These are phyloP conservation scores for Claviceps monticola DNA, from an alignment of 2,329 filamentous ascomycete genomes.

Conservation along the genomic window DNA sequence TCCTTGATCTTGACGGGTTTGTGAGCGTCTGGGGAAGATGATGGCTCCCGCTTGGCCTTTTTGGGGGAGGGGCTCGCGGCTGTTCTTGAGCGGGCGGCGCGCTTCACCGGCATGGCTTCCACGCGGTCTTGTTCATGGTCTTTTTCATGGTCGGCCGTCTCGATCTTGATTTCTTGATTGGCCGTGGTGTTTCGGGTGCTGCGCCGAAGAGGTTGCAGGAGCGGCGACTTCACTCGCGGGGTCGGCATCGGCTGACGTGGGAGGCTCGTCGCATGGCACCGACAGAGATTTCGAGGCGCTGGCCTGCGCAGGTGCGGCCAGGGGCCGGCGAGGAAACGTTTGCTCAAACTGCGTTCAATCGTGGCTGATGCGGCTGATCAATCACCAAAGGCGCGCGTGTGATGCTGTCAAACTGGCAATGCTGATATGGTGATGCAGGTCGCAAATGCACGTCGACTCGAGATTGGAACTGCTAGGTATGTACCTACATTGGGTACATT, in stretches of 20 bases:
- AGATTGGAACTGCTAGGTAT: too few species aligned
- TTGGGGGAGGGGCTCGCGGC: neutral
- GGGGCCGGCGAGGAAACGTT: too few species aligned
- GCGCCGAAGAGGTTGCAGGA: constrained; percentile 1
- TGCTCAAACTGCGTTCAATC: too few species aligned
- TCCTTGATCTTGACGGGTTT: neutral
- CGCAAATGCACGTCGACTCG: too few species aligned
- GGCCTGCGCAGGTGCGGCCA: too few species aligned
- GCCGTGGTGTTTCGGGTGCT: constrained; percentile 2
- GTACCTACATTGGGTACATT: too few species aligned
- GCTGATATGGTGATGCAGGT: too few species aligned
- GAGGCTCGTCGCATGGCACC: neutral
- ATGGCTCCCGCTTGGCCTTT: constrained; percentile 4
- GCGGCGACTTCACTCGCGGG: neutral
- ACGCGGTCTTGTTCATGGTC: too few species aligned
- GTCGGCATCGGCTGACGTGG: neutral
- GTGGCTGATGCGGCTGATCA: too few species aligned
- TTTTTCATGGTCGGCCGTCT: neutral
- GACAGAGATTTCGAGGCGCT: neutral
- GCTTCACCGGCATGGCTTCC: neutral
- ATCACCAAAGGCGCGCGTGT: too few species aligned
- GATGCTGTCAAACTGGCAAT: too few species aligned
- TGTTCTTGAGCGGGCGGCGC: constrained; percentile 17
- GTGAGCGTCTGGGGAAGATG: neutral
- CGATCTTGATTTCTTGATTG: neutral